phyloP scores from a whole-genome alignment of 1,284 basidiomycete species.

The Malassezia dermatis region DNA sequence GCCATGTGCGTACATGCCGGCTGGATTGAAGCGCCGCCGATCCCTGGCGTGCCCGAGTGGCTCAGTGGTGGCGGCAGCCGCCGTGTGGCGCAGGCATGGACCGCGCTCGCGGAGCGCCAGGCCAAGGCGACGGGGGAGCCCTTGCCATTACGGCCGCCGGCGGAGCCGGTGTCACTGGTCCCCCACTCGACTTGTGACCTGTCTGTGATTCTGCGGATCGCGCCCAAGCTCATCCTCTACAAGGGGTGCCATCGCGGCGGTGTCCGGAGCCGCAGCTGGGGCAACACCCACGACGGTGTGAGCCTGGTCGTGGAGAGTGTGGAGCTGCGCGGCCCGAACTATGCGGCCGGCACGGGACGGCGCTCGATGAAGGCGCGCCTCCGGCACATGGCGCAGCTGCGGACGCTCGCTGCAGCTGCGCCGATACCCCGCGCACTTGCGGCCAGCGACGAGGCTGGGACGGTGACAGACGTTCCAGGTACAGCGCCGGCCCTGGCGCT shows the following conservation, averaged over 20 bases:
- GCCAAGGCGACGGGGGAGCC: conserved; percentile 8
- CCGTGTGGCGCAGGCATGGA: conserved; percentile 34
- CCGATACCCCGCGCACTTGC: not conserved
- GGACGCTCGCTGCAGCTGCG: not conserved
- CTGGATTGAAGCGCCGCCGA: conserved; percentile 50
- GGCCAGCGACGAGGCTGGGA: not conserved
- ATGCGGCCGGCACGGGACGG: conserved; percentile 26
- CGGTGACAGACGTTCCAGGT: not conserved
- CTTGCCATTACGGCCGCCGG: not conserved
- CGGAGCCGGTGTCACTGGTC: not conserved
- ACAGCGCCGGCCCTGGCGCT: not conserved
- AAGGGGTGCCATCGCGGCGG: conserved; percentile 52
- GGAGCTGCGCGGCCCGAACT: conserved; percentile 34
- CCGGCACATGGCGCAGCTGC: conserved; percentile 22
- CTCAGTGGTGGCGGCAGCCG: conserved; percentile 13
- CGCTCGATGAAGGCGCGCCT: conserved; percentile 25
- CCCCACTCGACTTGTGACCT: conserved; percentile 41
- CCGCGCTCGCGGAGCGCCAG: conserved; percentile 7
- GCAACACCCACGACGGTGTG: conserved; percentile 55
- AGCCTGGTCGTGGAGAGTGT: conserved; percentile 53
- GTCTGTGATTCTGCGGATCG: conserved; percentile 51
- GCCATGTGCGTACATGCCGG: conserved; percentile 54
- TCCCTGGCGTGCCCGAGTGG: conserved; percentile 20
- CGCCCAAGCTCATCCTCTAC: conserved; percentile 53
- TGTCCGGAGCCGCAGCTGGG: conserved; percentile 53